These are phyloP conservation scores for Phytophthora uliginosa DNA, from an alignment of 352 stramenopile species.

Conservation along the genomic window DNA sequence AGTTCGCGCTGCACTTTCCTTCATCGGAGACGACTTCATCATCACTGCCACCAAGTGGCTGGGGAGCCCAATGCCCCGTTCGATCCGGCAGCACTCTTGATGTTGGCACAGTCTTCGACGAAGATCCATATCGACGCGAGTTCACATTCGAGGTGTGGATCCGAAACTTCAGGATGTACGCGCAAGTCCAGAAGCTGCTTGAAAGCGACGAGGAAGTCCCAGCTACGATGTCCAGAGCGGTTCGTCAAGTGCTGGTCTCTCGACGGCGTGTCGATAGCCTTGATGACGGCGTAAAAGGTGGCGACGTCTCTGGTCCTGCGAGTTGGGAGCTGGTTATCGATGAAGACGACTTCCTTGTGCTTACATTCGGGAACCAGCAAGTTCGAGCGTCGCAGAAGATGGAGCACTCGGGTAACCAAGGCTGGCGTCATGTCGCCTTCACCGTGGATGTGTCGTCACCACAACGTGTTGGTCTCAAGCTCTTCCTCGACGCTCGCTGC, in stretches of 20 bases:
- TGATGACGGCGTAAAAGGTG: slow-evolving; percentile 30
- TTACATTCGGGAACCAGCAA: slow-evolving; percentile 57
- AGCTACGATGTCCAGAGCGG: slow-evolving; percentile 13
- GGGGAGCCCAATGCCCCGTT: slow-evolving; percentile 62
- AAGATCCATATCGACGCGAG: slow-evolving; percentile 85
- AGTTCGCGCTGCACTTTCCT: slow-evolving; percentile 73
- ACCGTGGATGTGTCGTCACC: slow-evolving; percentile 66
- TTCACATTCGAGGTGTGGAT: slow-evolving; percentile 85
- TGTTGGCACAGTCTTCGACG: slow-evolving; percentile 75
- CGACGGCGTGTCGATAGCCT: slow-evolving; percentile 28
- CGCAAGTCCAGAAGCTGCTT: slow-evolving; percentile 37
- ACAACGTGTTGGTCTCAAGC: slow-evolving; percentile 57
- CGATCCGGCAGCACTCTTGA: slow-evolving; percentile 73
- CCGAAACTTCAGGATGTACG: slow-evolving; percentile 59
- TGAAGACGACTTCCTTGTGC: slow-evolving; percentile 53
- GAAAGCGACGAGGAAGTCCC: slow-evolving; percentile 32
- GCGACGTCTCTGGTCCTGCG: slow-evolving; percentile 27
- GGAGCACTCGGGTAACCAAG: slow-evolving; percentile 28
- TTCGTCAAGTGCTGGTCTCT: slow-evolving; percentile 32
- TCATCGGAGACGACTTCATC: slow-evolving; percentile 9
- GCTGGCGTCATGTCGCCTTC: slow-evolving; percentile 82
- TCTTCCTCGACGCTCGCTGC: slow-evolving; percentile 70
- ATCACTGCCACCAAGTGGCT: slow-evolving; percentile 33
- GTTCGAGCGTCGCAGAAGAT: slow-evolving; percentile 57
- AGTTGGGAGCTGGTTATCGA: slow-evolving; percentile 64